Evolutionary conservation across 140 eudicot genomes (phyloP), one percentile per base, ranked within the genome.

Genomic region (Cichorium intybus): DNA sequence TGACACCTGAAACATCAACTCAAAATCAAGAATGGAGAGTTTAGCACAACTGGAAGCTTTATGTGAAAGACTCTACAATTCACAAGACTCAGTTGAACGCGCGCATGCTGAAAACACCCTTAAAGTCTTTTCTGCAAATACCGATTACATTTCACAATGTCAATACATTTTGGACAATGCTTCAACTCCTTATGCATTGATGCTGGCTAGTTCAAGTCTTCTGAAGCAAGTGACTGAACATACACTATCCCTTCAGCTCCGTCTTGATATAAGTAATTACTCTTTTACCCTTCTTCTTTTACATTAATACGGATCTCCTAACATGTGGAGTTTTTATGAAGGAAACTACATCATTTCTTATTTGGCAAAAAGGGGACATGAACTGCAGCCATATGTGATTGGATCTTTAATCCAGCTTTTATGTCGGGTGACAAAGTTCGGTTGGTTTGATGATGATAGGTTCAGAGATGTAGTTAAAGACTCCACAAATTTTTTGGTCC

Each of bases 191-290:
- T 94, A 94, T 26, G 99, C 99, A 6, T 77, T 89, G 84, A 84
- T 94, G 93, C 81, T 94, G 68, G 99, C 99, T 71, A 89, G 99
- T 79, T 94, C 99, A 33, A 94, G 99, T 82, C 77, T 94, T 75
- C 61, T 94, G 94, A 94, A 94, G 88, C 99, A 88, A 89, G 99
- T 89, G 73, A 89, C 97, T 4, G 99, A 94, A 67, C 93, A 94
- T 45, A 72, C 81, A 16, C 91, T 89, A 63, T 85, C 95, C 59
- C 80, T 89, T 82, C 97, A 94, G 75, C 94, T 84, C 27, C 99
- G 99, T 60, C 95, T 94, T 80, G 95, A 89, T 84, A 89, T 94
- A 74, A 85, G 99, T 94, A 94, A 94, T 65, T 29, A 57, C 48
- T 78, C 77, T 62, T 56, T 24, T 69, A 77, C 34, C 43, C 54